Evolutionary conservation across 495 filamentous ascomycete species (phyloP), one percentile per base, ranked within the genome.

Genomic region (Penicillium simplicissimum): DNA sequence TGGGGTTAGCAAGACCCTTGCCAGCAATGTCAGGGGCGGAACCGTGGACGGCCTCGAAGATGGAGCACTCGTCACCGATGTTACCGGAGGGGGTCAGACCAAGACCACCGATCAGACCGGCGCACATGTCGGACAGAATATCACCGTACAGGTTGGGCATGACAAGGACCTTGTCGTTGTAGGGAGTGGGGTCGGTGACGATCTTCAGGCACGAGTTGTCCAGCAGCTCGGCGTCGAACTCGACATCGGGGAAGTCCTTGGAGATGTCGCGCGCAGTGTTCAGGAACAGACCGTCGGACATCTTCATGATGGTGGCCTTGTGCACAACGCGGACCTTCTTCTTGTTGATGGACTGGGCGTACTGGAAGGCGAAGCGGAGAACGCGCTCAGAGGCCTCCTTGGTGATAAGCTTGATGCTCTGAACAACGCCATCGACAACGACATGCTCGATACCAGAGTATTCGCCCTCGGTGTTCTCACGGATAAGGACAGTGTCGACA

Each of bases 221-320:
- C 65, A 98, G 87, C 62, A 98, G 83, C 82, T 98, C 96, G 65
- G 90, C 90, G 69, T 98, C 93, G 78, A 98, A 98, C 75, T 96
- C 88, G 68, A 98, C 86, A 54, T 89, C 82, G 61, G 96, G 93
- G 86, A 90, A 98, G 66, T 97, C 92, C 87, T 97, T 93, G 75
- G 90, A 80, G 71, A 98, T 82, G 28, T 92, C 83, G 35, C 87
- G 81, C 67, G 92, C 96, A 55, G 86, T 89, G 76, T 84, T 89
- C 60, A 98, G 83, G 88, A 98, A 98, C 52, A 98, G 90, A 79
- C 95, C 95, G 78, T 98, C 95, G 77, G 85, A 89, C 96, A 98
- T 98, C 88, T 98, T 98, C 95, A 98, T 98, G 83, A 98, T 98
- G 70, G 96, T 98, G 71, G 94, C 95, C 86, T 98, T 98, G 87